Conservation (phyloP, 306 rosid genomes). For the Prunus salicina region DNA sequence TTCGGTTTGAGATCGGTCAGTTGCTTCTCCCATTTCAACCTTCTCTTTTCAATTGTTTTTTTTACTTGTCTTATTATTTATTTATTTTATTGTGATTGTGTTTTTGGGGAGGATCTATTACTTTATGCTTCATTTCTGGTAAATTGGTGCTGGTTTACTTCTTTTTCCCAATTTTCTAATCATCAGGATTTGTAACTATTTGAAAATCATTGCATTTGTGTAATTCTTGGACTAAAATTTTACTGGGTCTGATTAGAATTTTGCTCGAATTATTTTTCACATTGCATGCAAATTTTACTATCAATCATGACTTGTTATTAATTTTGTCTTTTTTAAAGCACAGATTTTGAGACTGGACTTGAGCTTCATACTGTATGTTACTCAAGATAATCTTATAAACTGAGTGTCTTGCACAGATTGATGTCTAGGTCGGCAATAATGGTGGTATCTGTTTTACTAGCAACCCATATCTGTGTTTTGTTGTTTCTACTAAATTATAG, state of each 20-base stretch:
- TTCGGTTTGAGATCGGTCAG: constrained; percentile 40
- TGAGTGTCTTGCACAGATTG: neutral
- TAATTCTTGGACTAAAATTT: neutral
- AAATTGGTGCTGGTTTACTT: neutral
- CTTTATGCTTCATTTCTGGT: neutral
- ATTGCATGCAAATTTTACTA: neutral
- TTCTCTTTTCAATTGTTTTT: neutral
- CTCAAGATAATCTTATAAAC: too few species aligned
- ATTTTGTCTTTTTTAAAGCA: too few species aligned
- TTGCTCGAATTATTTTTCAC: neutral
- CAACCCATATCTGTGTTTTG: neutral
- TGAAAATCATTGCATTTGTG: neutral
- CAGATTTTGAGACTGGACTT: too few species aligned
- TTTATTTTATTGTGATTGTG: neutral
- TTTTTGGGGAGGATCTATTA: neutral
- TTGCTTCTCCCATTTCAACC: constrained; percentile 15
- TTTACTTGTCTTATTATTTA: neutral
- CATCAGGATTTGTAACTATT: neutral
- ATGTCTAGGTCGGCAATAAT: neutral
- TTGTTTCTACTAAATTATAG: neutral
- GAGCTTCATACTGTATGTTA: too few species aligned
- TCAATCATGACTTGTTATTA: neutral
- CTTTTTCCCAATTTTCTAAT: neutral
- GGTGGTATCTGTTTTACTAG: neutral
- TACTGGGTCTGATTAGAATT: neutral